These are phyloP conservation scores for Nevesoporus exiguus DNA, from an alignment of 768 basidiomycete genomes.

Conservation along the genomic window DNA sequence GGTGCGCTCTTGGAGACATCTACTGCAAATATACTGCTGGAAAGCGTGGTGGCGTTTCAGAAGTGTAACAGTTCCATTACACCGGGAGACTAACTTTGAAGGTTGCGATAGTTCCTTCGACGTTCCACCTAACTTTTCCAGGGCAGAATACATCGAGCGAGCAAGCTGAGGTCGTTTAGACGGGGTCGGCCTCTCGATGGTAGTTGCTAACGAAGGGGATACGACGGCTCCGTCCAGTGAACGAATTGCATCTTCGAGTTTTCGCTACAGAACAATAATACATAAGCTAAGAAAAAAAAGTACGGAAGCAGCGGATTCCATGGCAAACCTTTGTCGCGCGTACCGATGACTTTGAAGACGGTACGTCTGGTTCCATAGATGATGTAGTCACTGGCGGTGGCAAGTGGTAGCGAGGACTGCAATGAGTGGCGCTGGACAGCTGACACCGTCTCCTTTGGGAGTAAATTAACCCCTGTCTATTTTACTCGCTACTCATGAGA, in stretches of 20 bases:
- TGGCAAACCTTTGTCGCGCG: constrained; percentile 43
- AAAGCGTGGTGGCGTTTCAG: constrained; percentile 1
- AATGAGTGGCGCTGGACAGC: too few species aligned
- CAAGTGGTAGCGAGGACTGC: too few species aligned
- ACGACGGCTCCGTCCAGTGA: constrained; percentile 63
- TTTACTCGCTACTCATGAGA: too few species aligned
- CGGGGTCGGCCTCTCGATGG: constrained; percentile 33
- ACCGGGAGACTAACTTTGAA: constrained; percentile 20
- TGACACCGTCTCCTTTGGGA: too few species aligned
- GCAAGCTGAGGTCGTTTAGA: constrained; percentile 53
- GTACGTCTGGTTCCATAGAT: constrained; percentile 15
- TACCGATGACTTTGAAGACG: constrained; percentile 21
- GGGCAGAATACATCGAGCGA: constrained; percentile 69
- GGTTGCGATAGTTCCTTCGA: constrained; percentile 42
- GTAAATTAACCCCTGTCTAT: too few species aligned
- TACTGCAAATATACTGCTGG: constrained; percentile 11
- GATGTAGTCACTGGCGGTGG: not conserved
- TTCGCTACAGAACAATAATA: constrained; percentile 46
- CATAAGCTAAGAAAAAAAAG: not conserved
- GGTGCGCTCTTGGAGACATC: constrained; percentile 57
- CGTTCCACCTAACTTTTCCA: constrained; percentile 74
- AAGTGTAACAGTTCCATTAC: not conserved
- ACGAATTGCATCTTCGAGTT: constrained; percentile 78
- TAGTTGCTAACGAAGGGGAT: constrained; percentile 29
- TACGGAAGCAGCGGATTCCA: not conserved